These are phyloP conservation scores for Potentilla sterilis DNA, from an alignment of 306 rosid species.

Conservation along the genomic window DNA sequence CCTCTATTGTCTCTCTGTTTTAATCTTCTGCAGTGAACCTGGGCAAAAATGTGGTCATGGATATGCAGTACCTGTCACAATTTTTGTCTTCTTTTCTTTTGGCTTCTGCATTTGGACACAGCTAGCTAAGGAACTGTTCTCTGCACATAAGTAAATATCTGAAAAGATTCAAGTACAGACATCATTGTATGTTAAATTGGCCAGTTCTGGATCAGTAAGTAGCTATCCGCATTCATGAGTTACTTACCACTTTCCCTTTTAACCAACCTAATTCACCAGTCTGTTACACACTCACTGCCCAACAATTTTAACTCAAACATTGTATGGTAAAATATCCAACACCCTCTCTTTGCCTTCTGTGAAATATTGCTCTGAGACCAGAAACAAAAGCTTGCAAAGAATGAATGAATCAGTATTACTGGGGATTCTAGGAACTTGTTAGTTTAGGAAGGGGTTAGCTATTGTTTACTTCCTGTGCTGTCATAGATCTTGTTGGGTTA, in stretches of 20 bases:
- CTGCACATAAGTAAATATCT: background rate
- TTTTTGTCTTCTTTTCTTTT: background rate
- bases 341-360: background rate
- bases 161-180: background rate
- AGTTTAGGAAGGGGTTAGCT: background rate
- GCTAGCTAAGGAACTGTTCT: slow-evolving; percentile 5
- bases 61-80: background rate
- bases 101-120: slow-evolving; percentile 3
- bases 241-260: background rate
- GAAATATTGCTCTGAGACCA: background rate
- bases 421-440: background rate
- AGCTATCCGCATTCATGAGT: background rate
- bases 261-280: background rate
- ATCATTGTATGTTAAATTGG: background rate
- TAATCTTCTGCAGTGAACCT: background rate
- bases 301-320: too few relatives aligned
- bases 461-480: background rate
- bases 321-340: background rate
- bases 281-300: too few relatives aligned
- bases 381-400: background rate
- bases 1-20: background rate
- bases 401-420: background rate
- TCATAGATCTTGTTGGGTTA: background rate
- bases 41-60: background rate
- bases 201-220: background rate